Conservation (phyloP, 2,329 filamentous ascomycete genomes). For the Endoconidiophora laricicola region DNA sequence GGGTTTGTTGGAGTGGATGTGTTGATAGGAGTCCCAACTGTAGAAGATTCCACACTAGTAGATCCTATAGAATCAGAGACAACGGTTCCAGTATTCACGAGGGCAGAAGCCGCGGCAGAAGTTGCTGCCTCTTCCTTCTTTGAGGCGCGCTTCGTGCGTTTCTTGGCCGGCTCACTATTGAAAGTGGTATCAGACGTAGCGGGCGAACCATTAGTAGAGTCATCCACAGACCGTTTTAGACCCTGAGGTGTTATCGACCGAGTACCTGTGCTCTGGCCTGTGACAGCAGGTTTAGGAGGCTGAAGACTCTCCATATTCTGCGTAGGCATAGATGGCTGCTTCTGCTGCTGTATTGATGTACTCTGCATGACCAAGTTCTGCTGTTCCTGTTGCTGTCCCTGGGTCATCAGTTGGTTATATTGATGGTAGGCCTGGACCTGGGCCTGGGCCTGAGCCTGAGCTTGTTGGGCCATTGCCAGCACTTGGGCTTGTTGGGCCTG, state of each 20-base stretch:
- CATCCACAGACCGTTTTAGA: conserved; percentile 14
- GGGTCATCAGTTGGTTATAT: conserved; percentile 10
- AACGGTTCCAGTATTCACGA: neutral
- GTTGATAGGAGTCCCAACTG: neutral
- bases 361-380: conserved; percentile 18
- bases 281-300: neutral
- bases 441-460: too few relatives aligned
- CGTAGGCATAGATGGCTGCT: conserved; percentile 1
- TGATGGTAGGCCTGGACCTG: conserved; percentile 15
- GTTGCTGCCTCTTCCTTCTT: conserved; percentile 22
- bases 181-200: conserved; percentile 12
- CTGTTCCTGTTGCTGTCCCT: conserved; percentile 17
- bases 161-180: conserved; percentile 19
- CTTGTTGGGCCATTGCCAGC: neutral
- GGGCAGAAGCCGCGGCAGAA: neutral
- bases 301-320: neutral
- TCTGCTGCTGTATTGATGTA: conserved; percentile 13
- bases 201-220: conserved; percentile 14
- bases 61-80: neutral
- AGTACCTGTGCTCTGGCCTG: conserved; percentile 7
- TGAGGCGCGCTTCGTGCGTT: conserved; percentile 23
- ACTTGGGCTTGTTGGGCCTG: conserved; percentile 10
- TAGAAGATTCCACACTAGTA: neutral
- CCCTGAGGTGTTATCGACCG: conserved; percentile 17
- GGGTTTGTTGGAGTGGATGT: neutral